A percentile compares a stretch with the other conserved stretches of the same genome.
phyloP scores from a whole-genome alignment of 805 yeast genomes.

The Candida chauliodis region DNA sequence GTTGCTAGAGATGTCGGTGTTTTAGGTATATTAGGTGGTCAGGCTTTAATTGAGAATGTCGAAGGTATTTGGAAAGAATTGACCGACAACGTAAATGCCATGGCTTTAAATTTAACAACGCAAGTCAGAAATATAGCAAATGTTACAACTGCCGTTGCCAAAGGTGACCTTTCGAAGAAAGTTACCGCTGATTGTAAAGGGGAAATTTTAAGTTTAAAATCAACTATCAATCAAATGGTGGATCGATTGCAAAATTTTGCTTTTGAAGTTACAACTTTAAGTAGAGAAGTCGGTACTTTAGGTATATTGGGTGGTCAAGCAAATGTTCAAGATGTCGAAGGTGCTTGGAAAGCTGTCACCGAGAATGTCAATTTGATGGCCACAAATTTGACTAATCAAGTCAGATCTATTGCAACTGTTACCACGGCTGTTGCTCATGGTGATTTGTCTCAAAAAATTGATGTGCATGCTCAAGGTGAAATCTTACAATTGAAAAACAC shows the following conservation, averaged over 20 bases:
- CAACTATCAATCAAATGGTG: constrained; percentile 50
- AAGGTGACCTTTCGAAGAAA: constrained; percentile 76
- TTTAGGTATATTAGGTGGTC: constrained; percentile 85
- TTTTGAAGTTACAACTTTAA: constrained; percentile 43
- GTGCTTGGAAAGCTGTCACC: constrained; percentile 49
- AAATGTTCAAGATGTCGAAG: constrained; percentile 48
- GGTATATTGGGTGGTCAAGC: constrained; percentile 51
- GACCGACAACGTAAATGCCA: constrained; percentile 83
- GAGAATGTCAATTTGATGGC: constrained; percentile 48
- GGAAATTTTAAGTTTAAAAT: constrained; percentile 43
- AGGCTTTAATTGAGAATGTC: constrained; percentile 73
- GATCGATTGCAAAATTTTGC: constrained; percentile 48
- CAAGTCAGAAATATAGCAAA: constrained; percentile 86
- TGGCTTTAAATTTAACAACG: constrained; percentile 84
- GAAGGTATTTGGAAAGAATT: constrained; percentile 87
- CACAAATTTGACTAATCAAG: constrained; percentile 62
- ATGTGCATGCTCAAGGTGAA: constrained; percentile 88
- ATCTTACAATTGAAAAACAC: constrained; percentile 81
- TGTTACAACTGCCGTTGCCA: constrained; percentile 84
- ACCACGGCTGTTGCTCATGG: constrained; percentile 93
- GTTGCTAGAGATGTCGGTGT: constrained; percentile 91
- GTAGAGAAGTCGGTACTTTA: constrained; percentile 45
- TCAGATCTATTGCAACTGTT: constrained; percentile 83
- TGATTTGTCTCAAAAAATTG: constrained; percentile 79
- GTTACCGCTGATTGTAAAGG: constrained; percentile 87